Conservation (phyloP, 345 rosid species). For the Sonneratia alba region DNA sequence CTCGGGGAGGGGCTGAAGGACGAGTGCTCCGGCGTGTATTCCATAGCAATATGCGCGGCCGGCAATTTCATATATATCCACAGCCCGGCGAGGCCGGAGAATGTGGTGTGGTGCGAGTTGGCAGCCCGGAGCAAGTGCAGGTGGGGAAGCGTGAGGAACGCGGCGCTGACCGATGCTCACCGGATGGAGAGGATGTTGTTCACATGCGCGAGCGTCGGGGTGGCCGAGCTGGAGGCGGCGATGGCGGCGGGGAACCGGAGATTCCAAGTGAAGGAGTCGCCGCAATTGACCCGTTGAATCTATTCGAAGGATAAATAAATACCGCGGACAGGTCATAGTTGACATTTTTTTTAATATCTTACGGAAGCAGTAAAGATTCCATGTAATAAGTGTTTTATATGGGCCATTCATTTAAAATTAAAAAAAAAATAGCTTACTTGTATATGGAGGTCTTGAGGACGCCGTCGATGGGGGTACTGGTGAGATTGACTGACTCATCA, state of each 20-base stretch:
- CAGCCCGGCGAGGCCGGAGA: constrained; percentile 13
- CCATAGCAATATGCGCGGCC: constrained; percentile 24
- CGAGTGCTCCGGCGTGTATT: constrained; percentile 9
- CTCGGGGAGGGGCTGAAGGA: constrained; percentile 7
- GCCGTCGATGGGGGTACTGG: too few species aligned
- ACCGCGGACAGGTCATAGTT: too few species aligned
- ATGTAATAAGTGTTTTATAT: too few species aligned
- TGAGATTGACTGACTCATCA: too few species aligned
- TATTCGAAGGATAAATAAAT: too few species aligned
- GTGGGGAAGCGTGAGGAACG: constrained; percentile 30
- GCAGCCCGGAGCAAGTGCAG: not conserved
- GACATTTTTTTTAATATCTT: too few species aligned
- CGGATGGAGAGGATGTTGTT: constrained; percentile 23
- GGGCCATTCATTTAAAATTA: too few species aligned
- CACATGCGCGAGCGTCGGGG: constrained; percentile 35
- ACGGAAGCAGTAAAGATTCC: too few species aligned
- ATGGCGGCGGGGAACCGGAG: not conserved
- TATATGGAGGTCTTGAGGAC: too few species aligned
- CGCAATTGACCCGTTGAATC: not conserved
- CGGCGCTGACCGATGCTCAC: constrained; percentile 15
- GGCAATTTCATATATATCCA: constrained; percentile 30
- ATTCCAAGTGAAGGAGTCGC: constrained; percentile 1
- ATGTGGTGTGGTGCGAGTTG: constrained; percentile 9
- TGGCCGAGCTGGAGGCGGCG: constrained; percentile 32
- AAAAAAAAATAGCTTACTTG: too few species aligned